These are phyloP conservation scores for Hemisphaericaspora nanyangensis DNA, from an alignment of 805 yeast species.

Conservation along the genomic window DNA sequence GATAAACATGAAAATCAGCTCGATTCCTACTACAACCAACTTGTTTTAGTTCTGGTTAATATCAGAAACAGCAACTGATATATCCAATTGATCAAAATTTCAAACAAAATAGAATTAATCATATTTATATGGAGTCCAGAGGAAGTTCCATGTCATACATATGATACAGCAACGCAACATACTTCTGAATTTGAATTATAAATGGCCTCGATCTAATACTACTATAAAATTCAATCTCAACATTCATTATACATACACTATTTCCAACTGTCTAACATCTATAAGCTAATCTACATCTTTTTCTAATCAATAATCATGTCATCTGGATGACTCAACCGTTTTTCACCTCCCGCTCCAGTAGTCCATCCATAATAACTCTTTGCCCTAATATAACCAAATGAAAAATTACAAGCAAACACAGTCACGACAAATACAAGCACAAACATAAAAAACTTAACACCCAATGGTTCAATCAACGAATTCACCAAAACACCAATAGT, in stretches of 20 bases:
- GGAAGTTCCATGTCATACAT: too few relatives aligned
- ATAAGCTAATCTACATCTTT: not conserved
- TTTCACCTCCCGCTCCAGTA: not conserved
- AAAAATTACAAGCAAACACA: slow-evolving; percentile 57
- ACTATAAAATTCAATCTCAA: not conserved
- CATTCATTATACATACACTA: not conserved
- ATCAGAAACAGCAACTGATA: too few relatives aligned
- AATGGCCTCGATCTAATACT: too few relatives aligned
- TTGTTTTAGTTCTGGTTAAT: too few relatives aligned
- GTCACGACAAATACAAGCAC: slow-evolving; percentile 39
- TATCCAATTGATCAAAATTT: too few relatives aligned
- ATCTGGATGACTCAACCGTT: not conserved
- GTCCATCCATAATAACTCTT: slow-evolving; percentile 42
- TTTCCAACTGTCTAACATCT: not conserved
- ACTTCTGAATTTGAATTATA: too few relatives aligned
- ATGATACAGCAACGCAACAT: too few relatives aligned
- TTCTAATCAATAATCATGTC: not conserved
- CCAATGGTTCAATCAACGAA: slow-evolving; percentile 64
- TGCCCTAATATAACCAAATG: slow-evolving; percentile 64
- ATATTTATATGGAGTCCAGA: too few relatives aligned
- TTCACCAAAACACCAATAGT: slow-evolving; percentile 60
- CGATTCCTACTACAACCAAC: too few relatives aligned
- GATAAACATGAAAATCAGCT: too few relatives aligned
- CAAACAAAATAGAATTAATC: too few relatives aligned
- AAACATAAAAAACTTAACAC: slow-evolving; percentile 52